Evolutionary conservation across 2,329 filamentous ascomycete species (phyloP).

Genomic region (Fusarium vanettenii): DNA sequence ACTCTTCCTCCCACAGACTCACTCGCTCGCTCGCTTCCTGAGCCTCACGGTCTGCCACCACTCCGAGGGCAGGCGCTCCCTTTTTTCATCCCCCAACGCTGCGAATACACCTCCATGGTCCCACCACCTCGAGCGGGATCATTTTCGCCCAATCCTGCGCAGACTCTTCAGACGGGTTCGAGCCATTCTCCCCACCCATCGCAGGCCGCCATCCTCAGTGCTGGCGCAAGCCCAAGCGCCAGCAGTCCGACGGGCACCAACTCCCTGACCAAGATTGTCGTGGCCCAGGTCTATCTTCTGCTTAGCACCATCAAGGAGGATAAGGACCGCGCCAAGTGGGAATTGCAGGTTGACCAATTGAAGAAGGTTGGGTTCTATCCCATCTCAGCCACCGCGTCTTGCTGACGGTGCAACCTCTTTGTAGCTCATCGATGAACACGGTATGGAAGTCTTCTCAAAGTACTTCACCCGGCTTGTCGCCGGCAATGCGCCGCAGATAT

Average conservation of each 20-base stretch:
- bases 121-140: constrained; percentile 71
- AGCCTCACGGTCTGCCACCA: constrained; percentile 50
- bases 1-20: constrained; percentile 43
- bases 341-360: constrained; percentile 90
- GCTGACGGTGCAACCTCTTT: constrained; percentile 31
- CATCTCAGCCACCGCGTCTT: neutral
- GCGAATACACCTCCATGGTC: constrained; percentile 64
- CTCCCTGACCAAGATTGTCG: constrained; percentile 89
- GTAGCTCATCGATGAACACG: constrained; percentile 95
- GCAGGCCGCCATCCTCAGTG: constrained; percentile 67
- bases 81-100: constrained; percentile 45
- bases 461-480: constrained; percentile 94
- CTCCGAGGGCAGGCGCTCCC: constrained; percentile 52
- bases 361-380: constrained; percentile 73
- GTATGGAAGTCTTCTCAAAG: constrained; percentile 98
- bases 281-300: constrained; percentile 94
- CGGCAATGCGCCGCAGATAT: constrained; percentile 92
- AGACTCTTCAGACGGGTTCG: constrained; percentile 67
- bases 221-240: constrained; percentile 70
- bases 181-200: constrained; percentile 68
- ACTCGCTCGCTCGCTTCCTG: constrained; percentile 42
- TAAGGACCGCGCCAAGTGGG: constrained; percentile 90
- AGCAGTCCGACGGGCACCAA: constrained; percentile 71
- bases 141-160: constrained; percentile 71
- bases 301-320: constrained; percentile 96